Conservation (phyloP, 2,329 filamentous ascomycete species). For the Mycosphaerella sp. region DNA sequence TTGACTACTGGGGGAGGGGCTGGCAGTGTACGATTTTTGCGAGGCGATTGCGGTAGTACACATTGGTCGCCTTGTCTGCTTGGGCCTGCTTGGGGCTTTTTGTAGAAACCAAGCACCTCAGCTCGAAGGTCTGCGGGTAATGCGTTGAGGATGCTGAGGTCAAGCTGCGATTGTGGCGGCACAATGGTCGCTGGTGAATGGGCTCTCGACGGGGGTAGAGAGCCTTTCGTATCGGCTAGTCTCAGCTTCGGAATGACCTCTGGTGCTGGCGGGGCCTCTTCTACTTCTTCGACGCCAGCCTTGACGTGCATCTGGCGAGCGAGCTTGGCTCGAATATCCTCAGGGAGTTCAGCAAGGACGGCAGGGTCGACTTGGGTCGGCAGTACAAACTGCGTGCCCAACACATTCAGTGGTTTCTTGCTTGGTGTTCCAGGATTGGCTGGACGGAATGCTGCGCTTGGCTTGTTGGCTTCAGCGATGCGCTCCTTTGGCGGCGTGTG, state of each 20-base stretch:
- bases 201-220: slow-evolving; percentile 24
- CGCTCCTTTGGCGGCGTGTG: slow-evolving; percentile 33
- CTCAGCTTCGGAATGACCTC: neutral
- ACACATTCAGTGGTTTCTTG: slow-evolving; percentile 66
- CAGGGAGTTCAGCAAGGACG: slow-evolving; percentile 77
- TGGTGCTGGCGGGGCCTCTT: neutral
- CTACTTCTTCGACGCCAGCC: neutral
- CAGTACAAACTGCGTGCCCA: slow-evolving; percentile 86
- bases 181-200: slow-evolving; percentile 33
- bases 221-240: slow-evolving; percentile 12
- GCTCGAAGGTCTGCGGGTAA: slow-evolving; percentile 79
- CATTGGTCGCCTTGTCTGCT: slow-evolving; percentile 31
- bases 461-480: slow-evolving; percentile 27
- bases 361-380: slow-evolving; percentile 73
- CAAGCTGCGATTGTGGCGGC: slow-evolving; percentile 68
- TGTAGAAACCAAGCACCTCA: slow-evolving; percentile 72
- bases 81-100: slow-evolving; percentile 31
- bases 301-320: slow-evolving; percentile 46
- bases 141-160: slow-evolving; percentile 74
- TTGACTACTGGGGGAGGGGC: slow-evolving; percentile 53
- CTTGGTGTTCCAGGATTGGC: slow-evolving; percentile 40
- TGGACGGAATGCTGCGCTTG: slow-evolving; percentile 34
- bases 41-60: slow-evolving; percentile 45
- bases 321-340: slow-evolving; percentile 72
- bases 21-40: slow-evolving; percentile 50